Evolutionary conservation across 2,329 filamentous ascomycete genomes (phyloP), one percentile per base, ranked within the genome.

Genomic region (Ceratocystis destructans): DNA sequence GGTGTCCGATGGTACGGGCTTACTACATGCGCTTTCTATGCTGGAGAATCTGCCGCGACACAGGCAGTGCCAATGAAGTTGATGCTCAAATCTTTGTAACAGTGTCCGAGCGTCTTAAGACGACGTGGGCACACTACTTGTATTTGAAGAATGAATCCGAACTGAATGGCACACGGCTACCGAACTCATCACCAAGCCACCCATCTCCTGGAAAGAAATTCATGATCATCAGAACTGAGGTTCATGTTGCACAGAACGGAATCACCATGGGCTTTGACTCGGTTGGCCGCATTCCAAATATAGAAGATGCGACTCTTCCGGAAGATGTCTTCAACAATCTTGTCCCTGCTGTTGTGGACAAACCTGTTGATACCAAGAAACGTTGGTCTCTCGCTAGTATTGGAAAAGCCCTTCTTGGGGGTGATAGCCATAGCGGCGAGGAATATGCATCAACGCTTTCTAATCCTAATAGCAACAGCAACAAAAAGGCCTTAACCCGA

Each of bases 1-100:
- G 92, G 91, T 96, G 90, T 72, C 90, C 92, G 0, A 96, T 96
- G 92, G 90, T 96, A 25, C 84, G 92, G 68, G 88, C 90, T 15
- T 96, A 96, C 74, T 96, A 87, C 73, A 94, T 96, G 83, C 89
- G 92, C 61, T 77, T 96, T 62, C 76, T 96, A 25, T 96, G 90
- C 75, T 96, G 92, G 92, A 84, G 91, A 68, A 79, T 96, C 61
- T 93, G 88, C 70, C 82, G 92, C 69, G 88, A 88, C 72, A 83
- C 86, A 64, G 89, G 87, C 17, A 83, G 81, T 61, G 79, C 83
- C 25, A 83, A 83, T 57, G 81, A 85, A 33, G 74, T 83, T 50
- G 88, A 94, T 73, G 75, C 80, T 25, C 81, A 82, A 70, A 89
- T 95, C 67, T 87, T 91, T 71, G 77, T 83, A 67, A 79, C 83